Conservation (phyloP, 108 stramenopile species). For the Discostella stelligeroides region DNA sequence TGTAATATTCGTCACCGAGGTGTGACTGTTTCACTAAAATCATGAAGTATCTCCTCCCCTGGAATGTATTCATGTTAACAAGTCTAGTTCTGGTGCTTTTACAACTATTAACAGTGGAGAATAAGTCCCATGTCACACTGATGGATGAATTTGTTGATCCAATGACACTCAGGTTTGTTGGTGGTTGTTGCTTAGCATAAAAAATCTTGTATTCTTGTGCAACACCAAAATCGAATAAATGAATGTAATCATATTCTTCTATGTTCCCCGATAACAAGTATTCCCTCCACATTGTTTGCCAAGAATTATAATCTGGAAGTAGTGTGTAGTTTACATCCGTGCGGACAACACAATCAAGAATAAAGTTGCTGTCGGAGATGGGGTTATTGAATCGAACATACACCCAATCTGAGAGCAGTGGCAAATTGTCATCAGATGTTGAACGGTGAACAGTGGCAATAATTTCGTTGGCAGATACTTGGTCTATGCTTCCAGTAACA, state of each 20-base stretch:
- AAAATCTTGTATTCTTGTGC: conserved; percentile 23
- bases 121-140: conserved; percentile 14
- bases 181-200: background rate
- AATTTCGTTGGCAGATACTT: background rate
- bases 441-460: conserved; percentile 25
- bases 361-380: conserved; percentile 9
- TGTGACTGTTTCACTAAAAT: conserved; percentile 1
- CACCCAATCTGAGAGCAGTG: conserved; percentile 29
- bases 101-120: too few relatives aligned
- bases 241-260: conserved; percentile 23
- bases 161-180: conserved; percentile 10
- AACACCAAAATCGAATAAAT: conserved; percentile 37
- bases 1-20: conserved; percentile 28
- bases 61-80: background rate
- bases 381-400: conserved; percentile 39
- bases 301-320: conserved; percentile 29
- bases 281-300: conserved; percentile 41
- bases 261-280: conserved; percentile 23
- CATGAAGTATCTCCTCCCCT: conserved; percentile 1
- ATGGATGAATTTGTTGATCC: conserved; percentile 16
- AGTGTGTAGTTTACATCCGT: conserved; percentile 35
- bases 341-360: conserved; percentile 26
- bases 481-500: conserved; percentile 14
- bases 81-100: background rate
- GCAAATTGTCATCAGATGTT: background rate